These are phyloP conservation scores for Orobanche coerulescens DNA, from an alignment of 257 asterid genomes.

Conservation along the genomic window DNA sequence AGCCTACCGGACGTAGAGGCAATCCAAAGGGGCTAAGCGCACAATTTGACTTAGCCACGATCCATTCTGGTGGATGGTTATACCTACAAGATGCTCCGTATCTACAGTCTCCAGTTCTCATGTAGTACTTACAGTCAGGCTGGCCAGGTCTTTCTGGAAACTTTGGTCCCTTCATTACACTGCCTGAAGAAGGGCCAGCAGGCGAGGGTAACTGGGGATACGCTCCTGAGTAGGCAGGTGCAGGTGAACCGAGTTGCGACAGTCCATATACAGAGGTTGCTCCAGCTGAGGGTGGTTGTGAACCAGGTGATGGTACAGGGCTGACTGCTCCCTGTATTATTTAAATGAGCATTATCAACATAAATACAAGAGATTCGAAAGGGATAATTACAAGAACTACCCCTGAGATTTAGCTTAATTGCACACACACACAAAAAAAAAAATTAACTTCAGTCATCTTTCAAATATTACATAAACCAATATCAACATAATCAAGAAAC, in stretches of 20 bases:
- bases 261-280: conserved; percentile 51
- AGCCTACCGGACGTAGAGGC: conserved; percentile 81
- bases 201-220: conserved; percentile 41
- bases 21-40: conserved; percentile 73
- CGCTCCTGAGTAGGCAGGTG: conserved; percentile 44
- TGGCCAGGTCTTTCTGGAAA: conserved; percentile 80
- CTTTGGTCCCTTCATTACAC: conserved; percentile 32
- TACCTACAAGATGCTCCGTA: conserved; percentile 72
- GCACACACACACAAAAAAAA: not conserved
- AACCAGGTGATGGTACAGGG: conserved; percentile 59
- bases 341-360: not conserved
- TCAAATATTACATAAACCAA: too few relatives aligned
- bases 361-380: not conserved
- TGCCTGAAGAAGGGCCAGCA: conserved; percentile 38
- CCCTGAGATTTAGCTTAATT: not conserved
- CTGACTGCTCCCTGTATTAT: conserved; percentile 56
- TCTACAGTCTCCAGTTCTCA: conserved; percentile 90
- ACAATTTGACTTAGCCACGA: conserved; percentile 32
- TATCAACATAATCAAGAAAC: not conserved
- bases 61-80: conserved; percentile 75
- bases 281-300: conserved; percentile 47
- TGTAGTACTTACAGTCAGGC: conserved; percentile 68
- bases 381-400: not conserved
- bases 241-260: conserved; percentile 51
- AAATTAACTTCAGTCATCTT: not conserved